These are phyloP conservation scores for Polysphondylium violaceum DNA, from an alignment of 78 protist genomes.

Conservation along the genomic window DNA sequence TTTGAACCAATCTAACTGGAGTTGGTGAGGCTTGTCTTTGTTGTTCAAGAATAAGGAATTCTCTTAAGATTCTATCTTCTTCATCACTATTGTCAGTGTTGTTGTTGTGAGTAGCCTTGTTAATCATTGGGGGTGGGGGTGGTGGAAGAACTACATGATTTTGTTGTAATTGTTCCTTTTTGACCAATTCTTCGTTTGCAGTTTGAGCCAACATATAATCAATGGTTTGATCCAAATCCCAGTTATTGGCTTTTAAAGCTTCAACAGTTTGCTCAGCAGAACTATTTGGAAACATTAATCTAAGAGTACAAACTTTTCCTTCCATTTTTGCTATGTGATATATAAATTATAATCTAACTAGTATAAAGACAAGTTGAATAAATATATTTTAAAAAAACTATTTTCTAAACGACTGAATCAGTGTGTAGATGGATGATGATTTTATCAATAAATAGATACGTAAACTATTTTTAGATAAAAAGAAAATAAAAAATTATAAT, in stretches of 20 bases:
- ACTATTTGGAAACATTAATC: constrained; percentile 62
- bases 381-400: too few relatives aligned
- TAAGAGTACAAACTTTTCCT: constrained; percentile 44
- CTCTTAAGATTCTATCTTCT: constrained; percentile 22
- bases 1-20: not conserved
- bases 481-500: too few relatives aligned
- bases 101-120: not conserved
- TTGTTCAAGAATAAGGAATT: constrained; percentile 24
- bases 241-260: constrained; percentile 37
- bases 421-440: too few relatives aligned
- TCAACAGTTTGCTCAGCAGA: constrained; percentile 27
- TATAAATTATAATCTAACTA: too few relatives aligned
- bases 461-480: too few relatives aligned
- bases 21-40: not conserved
- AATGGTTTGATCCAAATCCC: constrained; percentile 52
- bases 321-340: constrained; percentile 43
- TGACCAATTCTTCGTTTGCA: constrained; percentile 8
- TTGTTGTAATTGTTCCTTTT: constrained; percentile 20
- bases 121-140: not conserved
- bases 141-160: not conserved
- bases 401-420: too few relatives aligned
- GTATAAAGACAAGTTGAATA: too few relatives aligned
- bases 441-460: too few relatives aligned
- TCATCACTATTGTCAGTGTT: too few relatives aligned
- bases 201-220: constrained; percentile 43